A percentile compares a stretch with the other conserved stretches of the same genome.
Evolutionary conservation across 1,284 basidiomycete species (phyloP).

Genomic region (Naganishia sp.): DNA sequence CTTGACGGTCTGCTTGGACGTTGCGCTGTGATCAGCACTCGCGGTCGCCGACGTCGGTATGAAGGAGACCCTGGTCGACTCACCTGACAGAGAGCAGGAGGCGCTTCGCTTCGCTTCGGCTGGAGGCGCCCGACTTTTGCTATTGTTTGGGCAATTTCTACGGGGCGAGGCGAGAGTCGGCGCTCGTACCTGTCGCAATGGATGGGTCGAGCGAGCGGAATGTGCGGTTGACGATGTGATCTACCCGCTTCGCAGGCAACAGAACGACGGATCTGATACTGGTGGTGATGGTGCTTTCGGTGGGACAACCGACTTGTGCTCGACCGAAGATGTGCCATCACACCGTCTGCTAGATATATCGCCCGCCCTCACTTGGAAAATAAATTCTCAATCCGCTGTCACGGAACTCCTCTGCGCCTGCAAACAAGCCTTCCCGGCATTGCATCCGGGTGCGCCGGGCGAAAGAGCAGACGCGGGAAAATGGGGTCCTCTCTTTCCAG

Average conservation of each 20-base stretch:
- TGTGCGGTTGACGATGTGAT: slow-evolving; percentile 11
- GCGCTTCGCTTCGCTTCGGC: neutral
- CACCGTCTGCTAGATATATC: neutral
- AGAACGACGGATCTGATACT: neutral
- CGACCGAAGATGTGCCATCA: neutral
- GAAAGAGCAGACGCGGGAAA: neutral
- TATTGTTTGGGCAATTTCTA: slow-evolving; percentile 28
- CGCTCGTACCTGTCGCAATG: neutral
- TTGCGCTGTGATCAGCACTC: neutral
- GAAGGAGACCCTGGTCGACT: neutral
- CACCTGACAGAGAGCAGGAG: neutral
- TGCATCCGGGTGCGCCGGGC: neutral
- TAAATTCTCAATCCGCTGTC: neutral
- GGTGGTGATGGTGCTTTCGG: neutral
- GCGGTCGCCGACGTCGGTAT: no score
- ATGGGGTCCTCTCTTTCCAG: neutral
- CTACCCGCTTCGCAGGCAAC: neutral
- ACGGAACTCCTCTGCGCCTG: neutral
- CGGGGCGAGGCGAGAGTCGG: neutral
- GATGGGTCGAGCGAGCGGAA: neutral
- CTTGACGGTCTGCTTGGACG: neutral
- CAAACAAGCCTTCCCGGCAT: slow-evolving; percentile 9
- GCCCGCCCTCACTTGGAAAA: neutral
- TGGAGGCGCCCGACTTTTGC: slow-evolving; percentile 4
- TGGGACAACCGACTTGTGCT: neutral